Evolutionary conservation across 805 yeast species (phyloP).

Genomic region (Wickerhamomyces chaumierensis): DNA sequence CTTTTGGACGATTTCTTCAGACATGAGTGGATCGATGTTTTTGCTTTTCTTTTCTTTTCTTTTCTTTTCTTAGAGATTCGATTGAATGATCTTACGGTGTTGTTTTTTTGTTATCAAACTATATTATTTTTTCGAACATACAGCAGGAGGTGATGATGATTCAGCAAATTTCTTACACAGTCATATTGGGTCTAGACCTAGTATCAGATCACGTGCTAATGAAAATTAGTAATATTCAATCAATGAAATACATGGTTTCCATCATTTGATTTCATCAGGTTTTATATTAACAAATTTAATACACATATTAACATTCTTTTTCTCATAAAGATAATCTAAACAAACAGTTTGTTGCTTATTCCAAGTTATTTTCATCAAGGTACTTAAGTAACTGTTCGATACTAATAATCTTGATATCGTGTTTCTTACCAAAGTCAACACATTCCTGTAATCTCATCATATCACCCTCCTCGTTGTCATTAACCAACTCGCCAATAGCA

Average conservation of each 20-base stretch:
- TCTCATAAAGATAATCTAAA: background rate
- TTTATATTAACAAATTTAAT: background rate
- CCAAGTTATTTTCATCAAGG: constrained; percentile 19
- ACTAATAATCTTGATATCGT: constrained; percentile 59
- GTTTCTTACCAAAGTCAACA: constrained; percentile 48
- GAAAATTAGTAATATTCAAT: too few relatives aligned
- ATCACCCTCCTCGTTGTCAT: constrained; percentile 74
- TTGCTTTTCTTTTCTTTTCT: background rate
- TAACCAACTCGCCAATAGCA: constrained; percentile 87
- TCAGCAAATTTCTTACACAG: too few relatives aligned
- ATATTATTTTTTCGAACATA: too few relatives aligned
- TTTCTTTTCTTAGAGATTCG: background rate
- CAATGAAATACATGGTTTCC: too few relatives aligned
- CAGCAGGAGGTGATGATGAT: too few relatives aligned
- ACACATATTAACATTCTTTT: too few relatives aligned
- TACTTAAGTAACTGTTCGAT: constrained; percentile 63
- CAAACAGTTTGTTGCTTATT: too few relatives aligned
- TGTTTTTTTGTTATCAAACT: too few relatives aligned
- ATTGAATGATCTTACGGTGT: too few relatives aligned
- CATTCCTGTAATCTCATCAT: constrained; percentile 95
- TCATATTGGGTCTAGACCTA: too few relatives aligned
- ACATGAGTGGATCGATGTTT: too few relatives aligned
- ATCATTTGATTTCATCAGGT: too few relatives aligned
- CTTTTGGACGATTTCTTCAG: constrained; percentile 6
- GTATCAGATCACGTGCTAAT: background rate